Conservation (phyloP, 345 rosid genomes). For the Psidium guajava region DNA sequence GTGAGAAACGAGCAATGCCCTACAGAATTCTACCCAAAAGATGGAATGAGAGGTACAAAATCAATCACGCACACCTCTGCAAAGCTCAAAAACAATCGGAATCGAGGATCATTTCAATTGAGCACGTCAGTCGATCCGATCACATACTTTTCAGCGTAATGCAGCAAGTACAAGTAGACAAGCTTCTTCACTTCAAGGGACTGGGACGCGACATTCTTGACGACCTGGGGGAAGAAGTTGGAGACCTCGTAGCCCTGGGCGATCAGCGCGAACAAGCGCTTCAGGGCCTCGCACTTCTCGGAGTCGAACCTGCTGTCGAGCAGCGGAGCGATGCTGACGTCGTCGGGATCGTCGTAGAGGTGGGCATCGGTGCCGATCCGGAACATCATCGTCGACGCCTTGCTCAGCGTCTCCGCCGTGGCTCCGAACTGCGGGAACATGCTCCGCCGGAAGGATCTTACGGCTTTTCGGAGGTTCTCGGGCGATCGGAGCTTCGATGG, state of each 20-base stretch:
- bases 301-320: constrained; percentile 92
- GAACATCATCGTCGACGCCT: constrained; percentile 78
- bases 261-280: constrained; percentile 87
- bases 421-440: constrained; percentile 78
- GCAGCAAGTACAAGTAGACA: constrained; percentile 85
- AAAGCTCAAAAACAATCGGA: not conserved
- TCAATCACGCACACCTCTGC: not conserved
- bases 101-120: not conserved
- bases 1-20: not conserved
- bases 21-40: not conserved
- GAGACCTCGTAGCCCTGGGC: constrained; percentile 96
- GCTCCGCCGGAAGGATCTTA: constrained; percentile 14
- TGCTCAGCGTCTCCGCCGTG: constrained; percentile 75
- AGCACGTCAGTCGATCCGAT: not conserved
- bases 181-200: constrained; percentile 95
- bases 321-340: constrained; percentile 68
- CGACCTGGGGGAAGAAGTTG: constrained; percentile 99
- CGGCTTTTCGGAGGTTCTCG: constrained; percentile 7
- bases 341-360: constrained; percentile 95
- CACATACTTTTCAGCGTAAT: constrained; percentile 89
- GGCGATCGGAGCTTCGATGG: not conserved
- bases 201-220: constrained; percentile 89
- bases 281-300: constrained; percentile 93
- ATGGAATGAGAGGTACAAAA: not conserved
- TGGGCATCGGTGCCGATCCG: constrained; percentile 96